These are phyloP conservation scores for Sclerotiophoma versabilis DNA, from an alignment of 2,329 filamentous ascomycete genomes.

Conservation along the genomic window DNA sequence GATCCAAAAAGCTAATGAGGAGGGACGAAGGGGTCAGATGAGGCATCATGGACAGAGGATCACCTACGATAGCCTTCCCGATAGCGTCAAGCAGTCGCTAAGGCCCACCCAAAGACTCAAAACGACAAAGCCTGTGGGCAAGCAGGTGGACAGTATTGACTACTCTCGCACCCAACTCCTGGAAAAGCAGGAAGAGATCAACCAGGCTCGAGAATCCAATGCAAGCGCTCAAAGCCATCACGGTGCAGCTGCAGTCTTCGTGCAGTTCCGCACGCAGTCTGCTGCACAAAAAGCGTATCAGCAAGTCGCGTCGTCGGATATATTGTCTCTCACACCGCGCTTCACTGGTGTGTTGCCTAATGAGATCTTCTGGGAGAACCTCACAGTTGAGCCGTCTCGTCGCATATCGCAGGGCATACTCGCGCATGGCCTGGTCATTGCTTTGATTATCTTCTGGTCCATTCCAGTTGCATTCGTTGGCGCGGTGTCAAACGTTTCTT, in stretches of 20 bases:
- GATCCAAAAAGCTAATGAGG: constrained; percentile 78
- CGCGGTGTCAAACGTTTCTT: constrained; percentile 82
- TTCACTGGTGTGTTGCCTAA: constrained; percentile 82
- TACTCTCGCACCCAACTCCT: constrained; percentile 83
- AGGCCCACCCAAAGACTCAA: constrained; percentile 48
- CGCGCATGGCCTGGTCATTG: constrained; percentile 76
- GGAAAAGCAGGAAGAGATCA: constrained; percentile 74
- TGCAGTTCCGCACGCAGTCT: constrained; percentile 84
- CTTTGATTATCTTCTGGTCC: constrained; percentile 86
- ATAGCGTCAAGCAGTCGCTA: constrained; percentile 70
- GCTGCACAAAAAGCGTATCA: constrained; percentile 89
- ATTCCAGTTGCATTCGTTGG: constrained; percentile 81
- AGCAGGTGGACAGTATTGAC: constrained; percentile 93
- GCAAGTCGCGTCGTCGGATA: constrained; percentile 44
- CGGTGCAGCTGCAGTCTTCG: constrained; percentile 80
- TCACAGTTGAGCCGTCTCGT: constrained; percentile 84
- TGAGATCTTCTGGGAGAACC: constrained; percentile 87
- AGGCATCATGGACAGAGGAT: constrained; percentile 60
- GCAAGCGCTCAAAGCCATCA: constrained; percentile 62
- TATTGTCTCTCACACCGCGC: constrained; percentile 81
- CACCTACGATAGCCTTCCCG: constrained; percentile 58
- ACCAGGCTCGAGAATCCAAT: constrained; percentile 72
- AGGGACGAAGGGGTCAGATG: constrained; percentile 67
- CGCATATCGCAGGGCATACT: constrained; percentile 76
- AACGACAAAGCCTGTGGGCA: constrained; percentile 66